phyloP scores from a whole-genome alignment of 2,329 filamentous ascomycete species.

The Sarocladium strictum region DNA sequence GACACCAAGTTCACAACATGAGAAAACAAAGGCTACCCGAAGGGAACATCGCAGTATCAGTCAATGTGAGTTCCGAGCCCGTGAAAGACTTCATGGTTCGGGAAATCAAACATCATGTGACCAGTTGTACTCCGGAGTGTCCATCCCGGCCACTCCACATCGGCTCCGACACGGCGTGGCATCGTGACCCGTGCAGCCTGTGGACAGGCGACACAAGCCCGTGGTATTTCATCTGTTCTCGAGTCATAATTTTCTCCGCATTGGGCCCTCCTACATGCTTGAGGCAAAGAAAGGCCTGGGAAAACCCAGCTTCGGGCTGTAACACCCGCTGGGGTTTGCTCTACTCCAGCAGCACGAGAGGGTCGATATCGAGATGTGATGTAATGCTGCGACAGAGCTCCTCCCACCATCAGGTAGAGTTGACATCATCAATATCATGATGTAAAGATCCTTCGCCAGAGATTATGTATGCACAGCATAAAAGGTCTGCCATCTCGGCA shows the following conservation, averaged over 20 bases:
- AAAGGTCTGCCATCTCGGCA: not conserved
- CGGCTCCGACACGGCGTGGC: not conserved
- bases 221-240: not conserved
- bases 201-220: not conserved
- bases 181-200: not conserved
- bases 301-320: not conserved
- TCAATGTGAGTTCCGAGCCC: too few relatives aligned
- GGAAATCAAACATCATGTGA: not conserved
- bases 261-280: not conserved
- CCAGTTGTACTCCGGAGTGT: not conserved
- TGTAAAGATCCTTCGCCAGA: not conserved
- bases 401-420: not conserved
- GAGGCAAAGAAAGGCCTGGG: not conserved
- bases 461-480: not conserved
- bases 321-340: not conserved
- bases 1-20: too few relatives aligned
- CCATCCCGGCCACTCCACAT: not conserved
- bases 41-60: too few relatives aligned
- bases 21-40: not conserved
- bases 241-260: not conserved
- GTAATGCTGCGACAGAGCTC: not conserved
- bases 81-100: too few relatives aligned
- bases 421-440: constrained; percentile 1
- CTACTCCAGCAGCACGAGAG: not conserved
- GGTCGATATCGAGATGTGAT: not conserved